Conservation (phyloP, 2,329 filamentous ascomycete genomes). For the Phoma herbarum region DNA sequence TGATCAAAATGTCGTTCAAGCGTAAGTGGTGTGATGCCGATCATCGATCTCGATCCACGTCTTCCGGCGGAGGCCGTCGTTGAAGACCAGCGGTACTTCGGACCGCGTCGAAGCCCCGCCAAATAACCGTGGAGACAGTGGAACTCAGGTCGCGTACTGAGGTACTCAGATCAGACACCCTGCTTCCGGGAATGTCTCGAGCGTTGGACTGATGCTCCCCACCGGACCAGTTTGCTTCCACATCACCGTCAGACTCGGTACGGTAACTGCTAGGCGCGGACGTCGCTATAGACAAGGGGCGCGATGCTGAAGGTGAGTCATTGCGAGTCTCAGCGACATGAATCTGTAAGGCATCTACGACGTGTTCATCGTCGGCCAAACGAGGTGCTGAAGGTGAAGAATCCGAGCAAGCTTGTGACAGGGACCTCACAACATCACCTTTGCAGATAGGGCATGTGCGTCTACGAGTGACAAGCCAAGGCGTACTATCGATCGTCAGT, state of each 20-base stretch:
- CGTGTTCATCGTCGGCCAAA: constrained; percentile 38
- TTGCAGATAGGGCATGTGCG: constrained; percentile 99
- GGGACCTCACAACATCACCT: constrained; percentile 80
- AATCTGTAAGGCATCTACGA: constrained; percentile 56
- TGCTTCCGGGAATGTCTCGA: constrained; percentile 26
- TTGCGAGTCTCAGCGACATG: constrained; percentile 57
- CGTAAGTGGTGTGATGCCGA: constrained; percentile 3
- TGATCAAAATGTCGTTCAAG: constrained; percentile 7
- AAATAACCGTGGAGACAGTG: constrained; percentile 47
- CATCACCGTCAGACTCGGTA: constrained; percentile 31
- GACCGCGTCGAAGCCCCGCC: constrained; percentile 48
- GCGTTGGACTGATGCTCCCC: constrained; percentile 54
- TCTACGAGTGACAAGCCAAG: constrained; percentile 93
- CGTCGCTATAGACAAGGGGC: constrained; percentile 53
- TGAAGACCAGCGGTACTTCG: constrained; percentile 42
- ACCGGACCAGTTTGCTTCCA: constrained; percentile 48
- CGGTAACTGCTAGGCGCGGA: constrained; percentile 21
- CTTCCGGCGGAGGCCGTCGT: constrained; percentile 40
- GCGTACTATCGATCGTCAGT: constrained; percentile 69
- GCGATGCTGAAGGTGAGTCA: constrained; percentile 60
- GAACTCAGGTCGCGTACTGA: constrained; percentile 45
- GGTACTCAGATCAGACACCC: constrained; percentile 28
- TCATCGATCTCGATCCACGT: constrained; percentile 48
- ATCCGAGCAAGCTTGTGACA: constrained; percentile 48
- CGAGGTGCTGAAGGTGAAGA: constrained; percentile 35